Evolutionary conservation across 192 early-diverging fungal genomes (phyloP).

Genomic region (Backusella tuberculispora): DNA sequence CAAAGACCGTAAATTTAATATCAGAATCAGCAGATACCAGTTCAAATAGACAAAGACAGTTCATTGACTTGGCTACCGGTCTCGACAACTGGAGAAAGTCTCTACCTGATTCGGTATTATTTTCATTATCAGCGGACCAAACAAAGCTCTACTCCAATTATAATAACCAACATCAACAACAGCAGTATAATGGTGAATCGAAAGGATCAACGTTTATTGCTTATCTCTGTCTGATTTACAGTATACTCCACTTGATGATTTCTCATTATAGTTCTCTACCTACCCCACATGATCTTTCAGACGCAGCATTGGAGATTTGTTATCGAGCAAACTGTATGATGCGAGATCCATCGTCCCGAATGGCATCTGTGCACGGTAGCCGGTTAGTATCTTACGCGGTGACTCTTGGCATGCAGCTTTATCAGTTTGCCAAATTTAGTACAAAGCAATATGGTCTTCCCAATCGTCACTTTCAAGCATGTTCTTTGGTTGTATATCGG

Average conservation of each 20-base stretch:
- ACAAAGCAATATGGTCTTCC: neutral
- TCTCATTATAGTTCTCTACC: neutral
- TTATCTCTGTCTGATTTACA: slow-evolving; percentile 17
- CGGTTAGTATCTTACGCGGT: slow-evolving; percentile 8
- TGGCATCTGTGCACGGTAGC: slow-evolving; percentile 8
- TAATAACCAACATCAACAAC: neutral
- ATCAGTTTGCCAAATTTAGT: slow-evolving; percentile 5
- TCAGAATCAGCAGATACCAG: neutral
- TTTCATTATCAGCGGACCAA: neutral
- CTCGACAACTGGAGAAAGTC: slow-evolving; percentile 4
- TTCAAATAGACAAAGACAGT: neutral
- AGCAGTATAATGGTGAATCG: neutral
- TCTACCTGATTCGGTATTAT: neutral
- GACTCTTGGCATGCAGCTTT: slow-evolving; percentile 5
- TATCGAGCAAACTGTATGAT: neutral
- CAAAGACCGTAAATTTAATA: neutral
- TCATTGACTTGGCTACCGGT: slow-evolving; percentile 6
- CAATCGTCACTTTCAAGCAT: neutral
- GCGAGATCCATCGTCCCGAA: slow-evolving; percentile 2
- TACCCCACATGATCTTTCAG: neutral
- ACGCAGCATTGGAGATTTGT: neutral
- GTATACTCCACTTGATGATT: neutral
- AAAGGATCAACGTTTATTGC: neutral
- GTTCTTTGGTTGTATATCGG: neutral
- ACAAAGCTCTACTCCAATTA: neutral